Evolutionary conservation across 1,139 yeast species (phyloP).

Genomic region (Geotrichum candidum): DNA sequence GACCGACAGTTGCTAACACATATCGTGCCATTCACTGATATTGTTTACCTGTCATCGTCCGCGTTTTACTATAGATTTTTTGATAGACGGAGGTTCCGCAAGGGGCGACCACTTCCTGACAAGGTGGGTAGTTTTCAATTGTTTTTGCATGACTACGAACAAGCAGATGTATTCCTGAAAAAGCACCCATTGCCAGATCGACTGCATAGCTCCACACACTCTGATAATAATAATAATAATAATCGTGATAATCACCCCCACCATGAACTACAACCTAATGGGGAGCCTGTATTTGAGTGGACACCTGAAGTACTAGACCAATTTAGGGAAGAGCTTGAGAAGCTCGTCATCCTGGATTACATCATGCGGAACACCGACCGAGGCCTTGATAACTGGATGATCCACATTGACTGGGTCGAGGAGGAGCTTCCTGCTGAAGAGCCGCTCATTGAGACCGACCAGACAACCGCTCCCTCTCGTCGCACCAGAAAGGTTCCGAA

Average conservation of each 20-base stretch:
- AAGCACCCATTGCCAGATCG: conserved; percentile 51
- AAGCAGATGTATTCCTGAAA: conserved; percentile 56
- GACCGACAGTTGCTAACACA: conserved; percentile 54
- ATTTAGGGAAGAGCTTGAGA: conserved; percentile 60
- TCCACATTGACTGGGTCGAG: conserved; percentile 46
- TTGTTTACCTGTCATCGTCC: conserved; percentile 48
- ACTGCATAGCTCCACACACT: neutral
- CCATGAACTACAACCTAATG: conserved; percentile 21
- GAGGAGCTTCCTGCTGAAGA: conserved; percentile 23
- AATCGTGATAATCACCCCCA: conserved; percentile 11
- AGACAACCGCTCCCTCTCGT: neutral
- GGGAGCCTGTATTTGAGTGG: conserved; percentile 45
- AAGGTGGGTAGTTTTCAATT: conserved; percentile 67
- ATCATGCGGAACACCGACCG: conserved; percentile 72
- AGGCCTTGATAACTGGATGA: conserved; percentile 77
- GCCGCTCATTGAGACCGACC: conserved; percentile 14
- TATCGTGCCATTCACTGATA: conserved; percentile 64
- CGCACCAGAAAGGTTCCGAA: conserved; percentile 32
- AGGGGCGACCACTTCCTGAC: conserved; percentile 35
- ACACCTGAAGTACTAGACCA: conserved; percentile 45
- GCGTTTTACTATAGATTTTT: conserved; percentile 51
- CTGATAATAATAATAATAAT: no score
- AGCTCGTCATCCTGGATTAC: conserved; percentile 64
- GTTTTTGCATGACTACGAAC: conserved; percentile 53
- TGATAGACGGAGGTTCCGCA: conserved; percentile 36